phyloP scores from a whole-genome alignment of 2,329 filamentous ascomycete species.

The Clonostachys sp. region DNA sequence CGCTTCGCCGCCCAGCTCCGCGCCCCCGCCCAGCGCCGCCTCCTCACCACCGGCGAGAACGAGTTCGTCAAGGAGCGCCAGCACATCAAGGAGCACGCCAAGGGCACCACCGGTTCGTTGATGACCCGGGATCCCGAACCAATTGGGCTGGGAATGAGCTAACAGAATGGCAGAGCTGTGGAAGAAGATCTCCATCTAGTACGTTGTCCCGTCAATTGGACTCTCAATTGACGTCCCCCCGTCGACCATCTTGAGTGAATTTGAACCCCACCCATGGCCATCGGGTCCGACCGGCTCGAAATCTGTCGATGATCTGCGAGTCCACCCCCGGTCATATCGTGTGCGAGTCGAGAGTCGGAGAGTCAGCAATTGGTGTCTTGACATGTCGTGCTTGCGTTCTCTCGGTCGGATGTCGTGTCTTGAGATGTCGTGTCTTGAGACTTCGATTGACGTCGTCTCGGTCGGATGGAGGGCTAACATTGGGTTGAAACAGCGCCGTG shows the following conservation, averaged over 20 bases:
- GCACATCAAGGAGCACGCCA: conserved; percentile 88
- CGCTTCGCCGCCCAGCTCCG: conserved; percentile 59
- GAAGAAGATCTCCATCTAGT: conserved; percentile 96
- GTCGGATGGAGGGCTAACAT: too few relatives aligned
- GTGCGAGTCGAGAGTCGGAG: too few relatives aligned
- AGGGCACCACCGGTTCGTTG: conserved; percentile 70
- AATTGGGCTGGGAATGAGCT: conserved; percentile 17
- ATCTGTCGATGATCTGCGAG: too few relatives aligned
- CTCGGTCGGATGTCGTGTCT: too few relatives aligned
- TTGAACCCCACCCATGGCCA: conserved; percentile 1
- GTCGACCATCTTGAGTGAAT: conserved; percentile 15
- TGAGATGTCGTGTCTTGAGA: too few relatives aligned
- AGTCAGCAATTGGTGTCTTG: too few relatives aligned
- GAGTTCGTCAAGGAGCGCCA: conserved; percentile 89
- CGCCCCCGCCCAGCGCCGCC: conserved; percentile 61
- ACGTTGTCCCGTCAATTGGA: conserved; percentile 38
- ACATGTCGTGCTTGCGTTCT: too few relatives aligned
- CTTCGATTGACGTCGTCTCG: too few relatives aligned
- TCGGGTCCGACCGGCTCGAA: too few relatives aligned
- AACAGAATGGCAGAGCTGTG: conserved; percentile 67
- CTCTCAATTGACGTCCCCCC: too few relatives aligned
- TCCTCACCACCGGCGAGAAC: conserved; percentile 77
- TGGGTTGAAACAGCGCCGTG: conserved; percentile 61
- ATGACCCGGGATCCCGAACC: conserved; percentile 4
- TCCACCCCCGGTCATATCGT: too few relatives aligned